Evolutionary conservation across 2,329 filamentous ascomycete genomes (phyloP), one percentile per base, ranked within the genome.

Genomic region (Mycogone perniciosa): DNA sequence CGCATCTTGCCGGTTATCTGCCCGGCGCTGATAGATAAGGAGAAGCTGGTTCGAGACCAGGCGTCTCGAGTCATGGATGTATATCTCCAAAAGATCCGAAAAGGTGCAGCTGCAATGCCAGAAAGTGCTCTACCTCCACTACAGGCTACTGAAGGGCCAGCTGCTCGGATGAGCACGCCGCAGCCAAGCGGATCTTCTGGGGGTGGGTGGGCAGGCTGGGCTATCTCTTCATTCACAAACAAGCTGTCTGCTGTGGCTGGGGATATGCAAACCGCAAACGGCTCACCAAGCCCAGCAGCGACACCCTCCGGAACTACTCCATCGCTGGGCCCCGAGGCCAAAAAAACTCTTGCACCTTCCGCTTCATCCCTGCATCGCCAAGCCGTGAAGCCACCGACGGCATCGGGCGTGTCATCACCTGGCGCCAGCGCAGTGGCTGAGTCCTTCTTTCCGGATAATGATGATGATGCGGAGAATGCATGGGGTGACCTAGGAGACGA

Each of bases 151-250:
- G 67, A 76, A 9, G 72, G 73, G 4, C 72, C 70, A 20, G 77
- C 80, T 1, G 85, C 88, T 1, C 81, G 89, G 33, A 93, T 95
- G 76, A 84, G 85, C 55, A 93, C 88, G 1, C 85, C 89, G 1
- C 86, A 89, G 54, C 72, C 79, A 2, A 83, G 84, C 3, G 77
- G 78, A n/a, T 54, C 59, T n/a, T 55, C 61, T 5, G 48, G 37
- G 26, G 45, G 31, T 26, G 62, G 67, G 13, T 97, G 93, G 93
- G 83, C 93, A 1, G 93, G 93, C 9, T 99, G 93, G 93, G 93
- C 93, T 1, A 96, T 99, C 49, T 97, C 93, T 0, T 96, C 90
- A 1, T 99, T 99, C 65, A 97, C 93, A 2, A 97, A 97, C 69
- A 96, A 96, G 62, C 67, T 97, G 9, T 85, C 89, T 2, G 72